These are phyloP conservation scores for Phoma sp. DNA, from an alignment of 2,329 filamentous ascomycete genomes.

Conservation along the genomic window DNA sequence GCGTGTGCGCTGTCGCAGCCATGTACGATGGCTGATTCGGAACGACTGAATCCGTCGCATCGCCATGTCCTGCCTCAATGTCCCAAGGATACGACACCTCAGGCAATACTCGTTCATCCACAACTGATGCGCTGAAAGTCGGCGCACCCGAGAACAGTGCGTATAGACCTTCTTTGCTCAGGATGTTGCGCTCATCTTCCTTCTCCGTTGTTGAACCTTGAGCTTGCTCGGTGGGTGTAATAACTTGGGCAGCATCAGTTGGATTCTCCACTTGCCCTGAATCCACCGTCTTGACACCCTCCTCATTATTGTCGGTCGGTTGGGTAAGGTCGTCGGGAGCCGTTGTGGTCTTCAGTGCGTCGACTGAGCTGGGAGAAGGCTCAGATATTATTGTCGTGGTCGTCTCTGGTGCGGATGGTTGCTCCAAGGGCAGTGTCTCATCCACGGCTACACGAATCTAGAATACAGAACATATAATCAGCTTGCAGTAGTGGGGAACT, in stretches of 20 bases:
- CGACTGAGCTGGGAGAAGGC: background rate
- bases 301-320: background rate
- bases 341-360: conserved; percentile 1
- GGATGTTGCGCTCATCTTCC: conserved; percentile 20
- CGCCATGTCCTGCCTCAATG: conserved; percentile 62
- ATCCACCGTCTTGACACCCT: background rate
- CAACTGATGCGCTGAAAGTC: conserved; percentile 69
- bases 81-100: conserved; percentile 73
- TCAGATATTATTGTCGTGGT: background rate
- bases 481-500: conserved; percentile 13
- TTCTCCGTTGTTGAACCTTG: conserved; percentile 20
- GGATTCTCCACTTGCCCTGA: background rate
- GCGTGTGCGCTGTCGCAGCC: conserved; percentile 38
- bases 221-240: conserved; percentile 11
- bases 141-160: conserved; percentile 78
- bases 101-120: conserved; percentile 66
- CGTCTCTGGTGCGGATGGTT: background rate
- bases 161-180: conserved; percentile 63
- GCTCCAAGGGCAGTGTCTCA: conserved; percentile 4
- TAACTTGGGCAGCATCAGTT: background rate
- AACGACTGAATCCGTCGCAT: conserved; percentile 61
- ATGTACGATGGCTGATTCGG: conserved; percentile 46
- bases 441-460: conserved; percentile 24
- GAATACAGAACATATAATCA: conserved; percentile 23
- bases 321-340: too few relatives aligned